Evolutionary conservation across 768 basidiomycete genomes (phyloP), one percentile per base, ranked within the genome.

Genomic region (Lyophyllum atratum): DNA sequence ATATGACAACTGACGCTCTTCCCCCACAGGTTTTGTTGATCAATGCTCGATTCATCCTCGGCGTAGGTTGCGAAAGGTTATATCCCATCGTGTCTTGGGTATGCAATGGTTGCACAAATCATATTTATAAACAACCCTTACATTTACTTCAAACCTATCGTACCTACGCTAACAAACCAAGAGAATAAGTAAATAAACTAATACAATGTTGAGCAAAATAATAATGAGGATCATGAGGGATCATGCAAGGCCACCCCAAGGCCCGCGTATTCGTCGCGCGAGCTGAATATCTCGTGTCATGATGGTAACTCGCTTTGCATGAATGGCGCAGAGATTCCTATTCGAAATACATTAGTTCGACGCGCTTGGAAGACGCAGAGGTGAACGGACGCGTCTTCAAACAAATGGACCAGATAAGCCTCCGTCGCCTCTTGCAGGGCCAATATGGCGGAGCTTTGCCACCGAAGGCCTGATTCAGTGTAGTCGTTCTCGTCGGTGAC

Each of bases 261-360:
- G 87, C 3, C 96, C 96, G 48, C 96, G 85, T 79, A 98, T 94
- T 60, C 97, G 84, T 53, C 97, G 82, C 22, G 97, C 97, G 51
- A 99, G 87, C 66, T 98, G 96, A 56, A 99, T 95, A 65, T 99
- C 97, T 50, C 90, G 84, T 54, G 94, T 93, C 95, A 98, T 98
- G 64, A 98, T 89, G 5, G 96, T 99, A 4, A 98, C 96, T 65
- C 96, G 89, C 73, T 96, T 98, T 15, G 96, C 96, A 67, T 98
- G 96, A 62, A 99, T 92, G 6, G 96, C 95, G 67, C 97, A 99
- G 31, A 97, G 77, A 70, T 98, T 97, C 42, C 95, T 97, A 59
- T 21, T 58, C 49, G 14, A 45, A n/a, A 37, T 21, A 45, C n/a
- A 43, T 58, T 29, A 56, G 29, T 56, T 24, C 43, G 43, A 64